Evolutionary conservation across 805 yeast genomes (phyloP).

Genomic region (Sugiyamaella qingdaonensis): DNA sequence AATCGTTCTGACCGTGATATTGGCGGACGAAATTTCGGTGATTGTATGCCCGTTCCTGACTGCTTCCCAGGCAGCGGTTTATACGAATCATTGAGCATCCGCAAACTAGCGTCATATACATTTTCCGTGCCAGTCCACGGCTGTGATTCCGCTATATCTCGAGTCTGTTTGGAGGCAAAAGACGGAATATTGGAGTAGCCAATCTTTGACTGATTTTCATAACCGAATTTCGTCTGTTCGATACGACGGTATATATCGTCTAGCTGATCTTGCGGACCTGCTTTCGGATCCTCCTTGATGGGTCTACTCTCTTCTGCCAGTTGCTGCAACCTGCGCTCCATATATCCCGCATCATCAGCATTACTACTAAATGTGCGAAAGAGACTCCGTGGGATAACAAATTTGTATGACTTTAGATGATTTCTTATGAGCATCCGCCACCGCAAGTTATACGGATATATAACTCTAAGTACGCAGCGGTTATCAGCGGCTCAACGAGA

Average conservation of each 20-base stretch:
- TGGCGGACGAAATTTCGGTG: constrained; percentile 21
- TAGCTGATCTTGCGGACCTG: constrained; percentile 27
- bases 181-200: constrained; percentile 42
- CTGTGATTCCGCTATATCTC: constrained; percentile 45
- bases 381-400: background rate
- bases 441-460: too few relatives aligned
- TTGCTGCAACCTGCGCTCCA: constrained; percentile 38
- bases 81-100: constrained; percentile 55
- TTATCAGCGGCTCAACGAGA: too few relatives aligned
- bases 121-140: constrained; percentile 62
- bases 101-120: constrained; percentile 41
- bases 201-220: constrained; percentile 39
- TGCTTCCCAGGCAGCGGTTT: constrained; percentile 34
- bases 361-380: background rate
- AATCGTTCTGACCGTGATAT: constrained; percentile 38
- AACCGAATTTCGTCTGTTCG: constrained; percentile 33
- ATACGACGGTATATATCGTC: constrained; percentile 21
- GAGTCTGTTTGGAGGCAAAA: constrained; percentile 41
- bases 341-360: constrained; percentile 21
- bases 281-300: constrained; percentile 33
- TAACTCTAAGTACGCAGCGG: too few relatives aligned
- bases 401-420: background rate
- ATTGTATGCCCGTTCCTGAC: constrained; percentile 1
- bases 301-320: constrained; percentile 42
- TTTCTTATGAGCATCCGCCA: too few relatives aligned